A percentile compares a stretch with the other conserved stretches of the same genome.
Conservation (phyloP, 2,329 filamentous ascomycete genomes). For the Sphaerulina vaccinii region DNA sequence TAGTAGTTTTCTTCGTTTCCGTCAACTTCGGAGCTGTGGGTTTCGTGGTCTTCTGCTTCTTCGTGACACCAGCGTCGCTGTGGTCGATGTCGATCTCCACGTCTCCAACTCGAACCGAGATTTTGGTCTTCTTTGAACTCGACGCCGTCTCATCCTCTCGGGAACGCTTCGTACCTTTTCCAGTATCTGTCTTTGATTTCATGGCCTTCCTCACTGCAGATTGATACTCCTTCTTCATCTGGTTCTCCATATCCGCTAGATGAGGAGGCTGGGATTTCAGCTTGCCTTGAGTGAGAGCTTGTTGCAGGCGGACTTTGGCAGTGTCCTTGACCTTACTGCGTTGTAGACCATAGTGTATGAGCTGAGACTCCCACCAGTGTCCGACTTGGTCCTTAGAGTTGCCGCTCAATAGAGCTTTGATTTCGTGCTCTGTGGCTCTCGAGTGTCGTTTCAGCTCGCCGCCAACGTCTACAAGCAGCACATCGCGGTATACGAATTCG, state of each 20-base stretch:
- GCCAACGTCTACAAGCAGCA: slow-evolving; percentile 32
- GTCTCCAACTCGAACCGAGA: slow-evolving; percentile 28
- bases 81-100: slow-evolving; percentile 32
- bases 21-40: neutral
- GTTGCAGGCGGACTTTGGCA: slow-evolving; percentile 59
- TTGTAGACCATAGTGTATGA: slow-evolving; percentile 61
- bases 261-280: slow-evolving; percentile 50
- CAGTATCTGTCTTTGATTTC: slow-evolving; percentile 5
- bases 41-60: slow-evolving; percentile 19
- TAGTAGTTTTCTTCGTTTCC: neutral
- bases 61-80: slow-evolving; percentile 3
- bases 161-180: slow-evolving; percentile 27
- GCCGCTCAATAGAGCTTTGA: slow-evolving; percentile 28
- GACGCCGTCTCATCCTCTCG: slow-evolving; percentile 21
- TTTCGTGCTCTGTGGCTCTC: slow-evolving; percentile 30
- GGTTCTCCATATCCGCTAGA: slow-evolving; percentile 52
- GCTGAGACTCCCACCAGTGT: slow-evolving; percentile 63
- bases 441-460: slow-evolving; percentile 33
- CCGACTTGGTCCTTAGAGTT: slow-evolving; percentile 51
- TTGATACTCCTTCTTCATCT: slow-evolving; percentile 59
- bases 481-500: slow-evolving; percentile 34
- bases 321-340: slow-evolving; percentile 58
- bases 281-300: slow-evolving; percentile 52
- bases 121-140: slow-evolving; percentile 30
- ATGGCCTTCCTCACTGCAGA: slow-evolving; percentile 52